Conservation (phyloP, 805 yeast species). For the Schwanniomyces yamadae region DNA sequence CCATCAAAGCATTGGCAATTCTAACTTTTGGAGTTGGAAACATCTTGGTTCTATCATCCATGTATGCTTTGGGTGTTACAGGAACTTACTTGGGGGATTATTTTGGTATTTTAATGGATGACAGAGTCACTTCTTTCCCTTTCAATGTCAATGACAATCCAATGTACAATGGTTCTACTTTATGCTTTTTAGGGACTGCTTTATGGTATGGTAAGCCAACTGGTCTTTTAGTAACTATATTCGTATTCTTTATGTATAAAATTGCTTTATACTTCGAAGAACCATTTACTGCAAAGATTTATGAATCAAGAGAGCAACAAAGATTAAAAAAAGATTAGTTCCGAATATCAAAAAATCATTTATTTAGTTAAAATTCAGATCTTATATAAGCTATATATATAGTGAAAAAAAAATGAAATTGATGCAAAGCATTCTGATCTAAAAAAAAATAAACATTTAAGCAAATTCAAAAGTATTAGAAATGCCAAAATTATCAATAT, state of each 20-base stretch:
- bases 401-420: not conserved
- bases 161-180: constrained; percentile 92
- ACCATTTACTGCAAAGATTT: constrained; percentile 91
- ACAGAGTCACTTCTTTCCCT: constrained; percentile 89
- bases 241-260: constrained; percentile 79
- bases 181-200: constrained; percentile 89
- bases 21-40: constrained; percentile 67
- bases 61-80: constrained; percentile 91
- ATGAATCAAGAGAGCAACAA: constrained; percentile 64
- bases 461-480: constrained; percentile 26
- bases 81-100: constrained; percentile 98
- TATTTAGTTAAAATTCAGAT: too few relatives aligned
- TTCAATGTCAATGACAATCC: constrained; percentile 90
- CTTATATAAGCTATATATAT: not conserved
- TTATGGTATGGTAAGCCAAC: constrained; percentile 87
- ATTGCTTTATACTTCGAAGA: constrained; percentile 89
- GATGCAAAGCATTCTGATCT: not conserved
- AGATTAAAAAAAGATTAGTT: constrained; percentile 9
- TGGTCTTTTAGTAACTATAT: constrained; percentile 68
- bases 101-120: constrained; percentile 91
- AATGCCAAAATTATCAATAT: constrained; percentile 49
- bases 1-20: constrained; percentile 52
- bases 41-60: constrained; percentile 74
- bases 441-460: constrained; percentile 8
- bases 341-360: too few relatives aligned